Conservation (phyloP, 495 filamentous ascomycete species). For the Oidiodendron maius region DNA sequence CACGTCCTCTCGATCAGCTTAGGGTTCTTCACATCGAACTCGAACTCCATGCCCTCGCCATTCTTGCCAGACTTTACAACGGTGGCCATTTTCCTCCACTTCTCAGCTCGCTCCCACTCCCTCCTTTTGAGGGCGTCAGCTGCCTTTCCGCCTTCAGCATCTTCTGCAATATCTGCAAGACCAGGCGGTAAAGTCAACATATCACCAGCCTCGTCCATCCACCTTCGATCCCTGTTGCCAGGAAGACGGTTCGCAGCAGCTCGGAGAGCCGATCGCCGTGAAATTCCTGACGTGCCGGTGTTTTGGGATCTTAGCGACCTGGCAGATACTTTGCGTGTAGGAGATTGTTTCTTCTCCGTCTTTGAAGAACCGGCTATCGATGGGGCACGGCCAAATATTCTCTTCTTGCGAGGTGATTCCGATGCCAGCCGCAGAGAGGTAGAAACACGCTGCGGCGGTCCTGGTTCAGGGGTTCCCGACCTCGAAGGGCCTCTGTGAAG, state of each 20-base stretch:
- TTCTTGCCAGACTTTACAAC: slow-evolving; percentile 43
- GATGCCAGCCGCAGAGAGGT: slow-evolving; percentile 57
- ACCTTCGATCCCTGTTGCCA: slow-evolving; percentile 65
- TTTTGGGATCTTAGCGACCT: slow-evolving; percentile 47
- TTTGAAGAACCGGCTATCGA: slow-evolving; percentile 31
- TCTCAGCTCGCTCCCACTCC: slow-evolving; percentile 80
- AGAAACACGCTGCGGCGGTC: slow-evolving; percentile 58
- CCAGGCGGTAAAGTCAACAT: slow-evolving; percentile 80
- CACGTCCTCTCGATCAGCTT: slow-evolving; percentile 89
- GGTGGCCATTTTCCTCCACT: slow-evolving; percentile 96
- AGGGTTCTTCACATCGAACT: slow-evolving; percentile 76
- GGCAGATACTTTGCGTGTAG: slow-evolving; percentile 41
- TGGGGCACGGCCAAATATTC: slow-evolving; percentile 44
- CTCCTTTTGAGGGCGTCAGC: slow-evolving; percentile 62
- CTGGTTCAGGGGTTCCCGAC: slow-evolving; percentile 32
- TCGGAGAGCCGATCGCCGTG: slow-evolving; percentile 43
- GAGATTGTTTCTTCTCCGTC: slow-evolving; percentile 24
- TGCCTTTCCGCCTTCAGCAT: slow-evolving; percentile 50
- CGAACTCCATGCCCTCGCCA: slow-evolving; percentile 83
- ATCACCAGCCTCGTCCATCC: slow-evolving; percentile 79
- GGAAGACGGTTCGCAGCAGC: slow-evolving; percentile 70
- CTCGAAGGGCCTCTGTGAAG: slow-evolving; percentile 14
- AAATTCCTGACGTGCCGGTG: slow-evolving; percentile 42
- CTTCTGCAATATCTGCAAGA: slow-evolving; percentile 53
- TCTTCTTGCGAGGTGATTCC: slow-evolving; percentile 53